Evolutionary conservation across 1,139 yeast species (phyloP).

Genomic region (Groenewaldozyma auringiensis): DNA sequence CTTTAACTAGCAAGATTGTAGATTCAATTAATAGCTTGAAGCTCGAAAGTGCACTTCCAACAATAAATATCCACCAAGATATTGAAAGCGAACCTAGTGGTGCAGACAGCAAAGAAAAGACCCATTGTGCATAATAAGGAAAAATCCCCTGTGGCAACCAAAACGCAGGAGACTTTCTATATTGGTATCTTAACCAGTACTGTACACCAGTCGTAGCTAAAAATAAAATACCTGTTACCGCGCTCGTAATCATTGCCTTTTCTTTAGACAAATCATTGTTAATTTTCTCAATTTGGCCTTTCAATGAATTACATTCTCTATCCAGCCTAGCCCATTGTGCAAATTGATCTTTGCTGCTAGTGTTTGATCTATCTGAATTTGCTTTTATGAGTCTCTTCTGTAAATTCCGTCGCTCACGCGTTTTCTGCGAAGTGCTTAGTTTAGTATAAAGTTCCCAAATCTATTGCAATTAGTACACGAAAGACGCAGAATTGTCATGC

Average conservation of each 20-base stretch:
- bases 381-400: slow-evolving; percentile 42
- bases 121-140: slow-evolving; percentile 51
- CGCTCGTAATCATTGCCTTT: slow-evolving; percentile 34
- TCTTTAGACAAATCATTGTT: slow-evolving; percentile 33
- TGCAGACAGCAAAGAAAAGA: slow-evolving; percentile 54
- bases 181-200: slow-evolving; percentile 48
- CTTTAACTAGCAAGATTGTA: not conserved
- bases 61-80: slow-evolving; percentile 32
- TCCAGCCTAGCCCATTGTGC: slow-evolving; percentile 95
- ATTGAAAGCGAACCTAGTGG: slow-evolving; percentile 37
- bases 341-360: slow-evolving; percentile 88
- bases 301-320: slow-evolving; percentile 50
- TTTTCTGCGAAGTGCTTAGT: slow-evolving; percentile 32
- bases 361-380: slow-evolving; percentile 47
- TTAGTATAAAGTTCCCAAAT: slow-evolving; percentile 39
- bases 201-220: slow-evolving; percentile 30
- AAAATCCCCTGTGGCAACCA: slow-evolving; percentile 53
- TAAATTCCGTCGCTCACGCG: slow-evolving; percentile 34
- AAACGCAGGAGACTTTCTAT: slow-evolving; percentile 51
- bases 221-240: slow-evolving; percentile 25
- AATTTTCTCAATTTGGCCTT: slow-evolving; percentile 4
- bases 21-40: slow-evolving; percentile 5
- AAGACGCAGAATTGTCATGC: no score
- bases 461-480: no score
- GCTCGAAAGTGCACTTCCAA: slow-evolving; percentile 23